Evolutionary conservation across 2,329 filamentous ascomycete species (phyloP).

Genomic region (Fusarium sp.): DNA sequence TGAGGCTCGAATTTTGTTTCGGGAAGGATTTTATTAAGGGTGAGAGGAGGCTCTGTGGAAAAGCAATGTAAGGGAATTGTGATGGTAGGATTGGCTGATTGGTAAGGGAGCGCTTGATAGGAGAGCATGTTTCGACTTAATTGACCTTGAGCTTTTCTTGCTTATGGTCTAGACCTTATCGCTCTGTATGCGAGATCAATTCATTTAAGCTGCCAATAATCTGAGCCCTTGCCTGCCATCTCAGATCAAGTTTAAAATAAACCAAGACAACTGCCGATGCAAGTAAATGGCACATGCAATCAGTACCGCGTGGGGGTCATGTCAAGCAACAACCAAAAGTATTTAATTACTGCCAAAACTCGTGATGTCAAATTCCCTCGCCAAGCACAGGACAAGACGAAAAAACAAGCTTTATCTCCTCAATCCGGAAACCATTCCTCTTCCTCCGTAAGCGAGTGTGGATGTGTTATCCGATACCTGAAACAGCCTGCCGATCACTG

Average conservation of each 20-base stretch:
- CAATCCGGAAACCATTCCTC: not conserved
- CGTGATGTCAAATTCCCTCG: not conserved
- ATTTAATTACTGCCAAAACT: not conserved
- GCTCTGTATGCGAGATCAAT: too few species aligned
- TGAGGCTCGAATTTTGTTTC: not conserved
- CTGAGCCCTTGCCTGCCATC: not conserved
- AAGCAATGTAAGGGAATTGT: not conserved
- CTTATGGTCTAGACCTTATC: not conserved
- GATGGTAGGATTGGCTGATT: not conserved
- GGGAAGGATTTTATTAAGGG: constrained; percentile 1
- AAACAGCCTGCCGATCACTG: constrained; percentile 5
- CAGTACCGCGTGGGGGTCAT: not conserved
- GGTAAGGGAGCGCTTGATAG: not conserved
- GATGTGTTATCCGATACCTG: constrained; percentile 1
- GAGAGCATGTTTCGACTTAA: not conserved
- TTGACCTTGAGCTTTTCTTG: not conserved
- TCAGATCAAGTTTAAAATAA: too few species aligned
- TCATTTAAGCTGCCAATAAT: too few species aligned
- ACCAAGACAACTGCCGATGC: not conserved
- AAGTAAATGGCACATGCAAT: not conserved
- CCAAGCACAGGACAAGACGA: not conserved
- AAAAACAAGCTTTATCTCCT: constrained; percentile 2
- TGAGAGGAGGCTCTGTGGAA: not conserved
- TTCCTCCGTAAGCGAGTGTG: not conserved
- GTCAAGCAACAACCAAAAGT: not conserved